Conservation (phyloP, 257 asterid species). For the Henckelia pumila region DNA sequence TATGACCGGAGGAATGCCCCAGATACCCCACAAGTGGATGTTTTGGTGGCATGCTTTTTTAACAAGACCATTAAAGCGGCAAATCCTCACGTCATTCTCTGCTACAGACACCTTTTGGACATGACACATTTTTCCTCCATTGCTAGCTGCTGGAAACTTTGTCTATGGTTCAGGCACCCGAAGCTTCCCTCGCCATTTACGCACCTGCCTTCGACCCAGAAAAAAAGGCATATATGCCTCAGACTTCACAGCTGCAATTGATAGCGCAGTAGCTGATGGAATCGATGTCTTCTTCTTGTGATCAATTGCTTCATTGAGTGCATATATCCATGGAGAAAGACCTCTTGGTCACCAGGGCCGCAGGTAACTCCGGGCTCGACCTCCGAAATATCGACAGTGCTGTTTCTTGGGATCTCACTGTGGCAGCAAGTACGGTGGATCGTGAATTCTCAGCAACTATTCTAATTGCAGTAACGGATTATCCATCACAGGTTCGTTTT, state of each 20-base stretch:
- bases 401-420: conserved; percentile 1
- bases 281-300: conserved; percentile 41
- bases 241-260: conserved; percentile 19
- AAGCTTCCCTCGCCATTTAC: conserved; percentile 41
- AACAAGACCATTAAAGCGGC: conserved; percentile 38
- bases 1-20: conserved; percentile 50
- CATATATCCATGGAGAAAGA: background rate
- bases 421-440: background rate
- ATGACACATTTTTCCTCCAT: background rate
- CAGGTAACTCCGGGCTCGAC: background rate
- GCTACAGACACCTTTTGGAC: background rate
- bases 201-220: background rate
- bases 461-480: background rate
- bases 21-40: conserved; percentile 45
- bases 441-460: background rate
- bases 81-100: conserved; percentile 38
- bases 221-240: background rate
- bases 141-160: background rate
- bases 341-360: background rate
- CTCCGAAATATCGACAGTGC: background rate
- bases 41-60: conserved; percentile 36
- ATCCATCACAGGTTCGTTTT: background rate
- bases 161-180: conserved; percentile 28
- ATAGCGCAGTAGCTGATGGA: conserved; percentile 39
- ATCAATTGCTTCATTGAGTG: background rate